Evolutionary conservation across 768 basidiomycete genomes (phyloP).

Genomic region (Pisolithus tinctorius): DNA sequence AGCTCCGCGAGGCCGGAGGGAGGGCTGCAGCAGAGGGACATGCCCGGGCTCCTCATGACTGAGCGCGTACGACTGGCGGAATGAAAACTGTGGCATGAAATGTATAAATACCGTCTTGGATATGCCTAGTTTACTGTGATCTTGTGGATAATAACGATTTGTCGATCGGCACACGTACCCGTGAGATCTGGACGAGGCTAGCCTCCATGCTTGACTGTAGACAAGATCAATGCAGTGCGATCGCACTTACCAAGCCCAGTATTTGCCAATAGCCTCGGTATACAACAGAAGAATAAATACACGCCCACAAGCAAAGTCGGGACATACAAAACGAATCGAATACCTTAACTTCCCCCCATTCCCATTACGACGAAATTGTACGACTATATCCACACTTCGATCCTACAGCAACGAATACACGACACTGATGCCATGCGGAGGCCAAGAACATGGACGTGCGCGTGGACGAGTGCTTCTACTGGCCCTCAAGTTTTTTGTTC

Average conservation of each 20-base stretch:
- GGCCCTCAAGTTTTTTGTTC: constrained; percentile 37
- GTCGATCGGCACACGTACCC: no score
- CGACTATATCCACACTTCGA: not conserved
- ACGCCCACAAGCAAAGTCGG: not conserved
- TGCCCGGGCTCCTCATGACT: constrained; percentile 39
- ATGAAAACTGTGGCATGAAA: not conserved
- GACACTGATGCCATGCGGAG: no score
- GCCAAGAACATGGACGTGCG: not conserved
- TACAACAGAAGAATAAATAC: not conserved
- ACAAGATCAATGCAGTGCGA: no score
- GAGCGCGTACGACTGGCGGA: not conserved
- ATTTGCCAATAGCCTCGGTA: not conserved
- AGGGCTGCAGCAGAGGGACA: constrained; percentile 38
- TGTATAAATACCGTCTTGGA: not conserved
- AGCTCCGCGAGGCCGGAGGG: constrained; percentile 47
- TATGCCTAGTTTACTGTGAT: not conserved
- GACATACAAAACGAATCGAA: constrained; percentile 11
- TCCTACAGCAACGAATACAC: not conserved
- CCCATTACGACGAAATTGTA: not conserved
- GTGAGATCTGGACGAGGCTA: no score
- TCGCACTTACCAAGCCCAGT: no score
- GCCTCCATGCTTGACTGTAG: no score
- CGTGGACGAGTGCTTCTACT: constrained; percentile 5
- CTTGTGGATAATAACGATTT: no score
- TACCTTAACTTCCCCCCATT: constrained; percentile 12